These are phyloP conservation scores for Alternaria hordeiaustralica DNA, from an alignment of 2,329 filamentous ascomycete species.

Conservation along the genomic window DNA sequence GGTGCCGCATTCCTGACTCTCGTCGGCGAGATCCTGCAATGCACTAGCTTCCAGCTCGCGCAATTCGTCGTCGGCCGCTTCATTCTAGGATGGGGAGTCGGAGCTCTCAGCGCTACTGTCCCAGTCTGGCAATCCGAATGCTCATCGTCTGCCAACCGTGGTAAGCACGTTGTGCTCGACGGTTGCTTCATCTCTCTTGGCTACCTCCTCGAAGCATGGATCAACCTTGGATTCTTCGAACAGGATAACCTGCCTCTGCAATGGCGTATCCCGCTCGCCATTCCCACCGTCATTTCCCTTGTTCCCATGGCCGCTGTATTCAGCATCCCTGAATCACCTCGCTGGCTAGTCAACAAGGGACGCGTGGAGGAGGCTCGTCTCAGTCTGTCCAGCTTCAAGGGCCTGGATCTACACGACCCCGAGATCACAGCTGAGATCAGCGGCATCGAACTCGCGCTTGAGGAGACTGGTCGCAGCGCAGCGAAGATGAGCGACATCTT, in stretches of 20 bases:
- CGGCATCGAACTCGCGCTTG: conserved; percentile 61
- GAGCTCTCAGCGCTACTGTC: conserved; percentile 53
- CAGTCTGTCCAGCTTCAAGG: conserved; percentile 51
- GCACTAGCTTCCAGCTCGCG: conserved; percentile 53
- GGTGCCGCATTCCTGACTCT: conserved; percentile 50
- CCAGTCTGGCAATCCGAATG: conserved; percentile 57
- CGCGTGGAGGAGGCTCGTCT: conserved; percentile 69
- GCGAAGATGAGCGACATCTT: conserved; percentile 64
- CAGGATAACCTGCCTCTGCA: conserved; percentile 63
- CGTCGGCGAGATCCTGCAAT: conserved; percentile 54
- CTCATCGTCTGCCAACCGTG: conserved; percentile 48
- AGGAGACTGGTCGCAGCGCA: conserved; percentile 62
- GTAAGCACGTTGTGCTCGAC: conserved; percentile 52
- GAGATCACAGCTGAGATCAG: conserved; percentile 70
- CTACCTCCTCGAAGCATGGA: conserved; percentile 56
- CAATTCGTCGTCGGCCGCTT: conserved; percentile 57
- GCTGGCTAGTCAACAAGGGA: conserved; percentile 71
- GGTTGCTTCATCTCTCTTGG: conserved; percentile 57
- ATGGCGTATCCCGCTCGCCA: conserved; percentile 73
- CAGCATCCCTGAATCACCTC: conserved; percentile 74
- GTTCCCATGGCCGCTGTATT: conserved; percentile 64
- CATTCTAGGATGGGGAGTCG: conserved; percentile 54
- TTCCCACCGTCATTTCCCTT: conserved; percentile 64
- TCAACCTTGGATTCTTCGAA: conserved; percentile 64
- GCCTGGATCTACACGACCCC: conserved; percentile 46